A percentile compares a stretch with the other conserved stretches of the same genome.
Conservation (phyloP, 768 basidiomycete species). For the Tricholoma terreum region DNA sequence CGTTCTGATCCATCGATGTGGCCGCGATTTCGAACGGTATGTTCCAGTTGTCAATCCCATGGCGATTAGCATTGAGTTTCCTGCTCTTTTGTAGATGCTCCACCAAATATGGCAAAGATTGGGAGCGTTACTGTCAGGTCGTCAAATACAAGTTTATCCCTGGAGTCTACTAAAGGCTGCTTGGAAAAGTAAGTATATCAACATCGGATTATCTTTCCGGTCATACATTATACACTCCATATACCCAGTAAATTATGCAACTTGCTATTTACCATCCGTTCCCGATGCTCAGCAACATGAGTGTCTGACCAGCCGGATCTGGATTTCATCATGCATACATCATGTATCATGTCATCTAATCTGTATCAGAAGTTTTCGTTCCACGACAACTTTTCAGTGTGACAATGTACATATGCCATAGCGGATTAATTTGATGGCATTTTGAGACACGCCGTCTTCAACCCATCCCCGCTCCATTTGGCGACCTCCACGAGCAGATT, state of each 20-base stretch:
- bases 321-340: too few species aligned
- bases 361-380: too few species aligned
- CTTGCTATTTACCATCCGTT: background rate
- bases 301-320: too few species aligned
- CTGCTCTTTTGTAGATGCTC: conserved; percentile 53
- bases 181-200: background rate
- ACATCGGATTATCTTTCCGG: background rate
- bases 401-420: background rate
- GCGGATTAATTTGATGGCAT: conserved; percentile 55
- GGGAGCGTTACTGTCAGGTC: conserved; percentile 84
- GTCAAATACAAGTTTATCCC: conserved; percentile 93
- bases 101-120: conserved; percentile 91
- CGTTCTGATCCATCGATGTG: conserved; percentile 87
- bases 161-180: conserved; percentile 60
- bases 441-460: conserved; percentile 74
- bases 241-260: background rate
- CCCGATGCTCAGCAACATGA: too few species aligned
- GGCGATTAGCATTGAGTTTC: conserved; percentile 1
- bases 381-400: too few species aligned
- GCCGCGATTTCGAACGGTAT: conserved; percentile 91
- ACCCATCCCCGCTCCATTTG: conserved; percentile 84
- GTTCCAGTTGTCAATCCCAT: conserved; percentile 13
- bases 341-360: too few species aligned
- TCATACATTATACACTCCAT: background rate
- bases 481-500: conserved; percentile 72